A percentile compares a stretch with the other conserved stretches of the same genome.
Evolutionary conservation across 148 eudicot genomes (phyloP).

Genomic region (Rhododendron ovatum): DNA sequence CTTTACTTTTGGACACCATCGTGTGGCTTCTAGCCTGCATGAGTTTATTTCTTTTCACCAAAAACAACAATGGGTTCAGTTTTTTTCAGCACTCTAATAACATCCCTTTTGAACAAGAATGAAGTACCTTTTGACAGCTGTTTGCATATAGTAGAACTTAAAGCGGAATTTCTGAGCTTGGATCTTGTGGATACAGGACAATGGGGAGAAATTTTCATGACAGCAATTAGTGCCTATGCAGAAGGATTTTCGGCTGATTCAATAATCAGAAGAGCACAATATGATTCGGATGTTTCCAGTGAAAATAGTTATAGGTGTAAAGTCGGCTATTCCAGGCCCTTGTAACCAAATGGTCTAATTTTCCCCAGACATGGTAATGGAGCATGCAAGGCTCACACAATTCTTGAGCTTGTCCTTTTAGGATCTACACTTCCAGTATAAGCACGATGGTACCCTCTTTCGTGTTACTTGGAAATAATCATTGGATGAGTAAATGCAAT

Average conservation of each 20-base stretch:
- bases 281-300: background rate
- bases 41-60: background rate
- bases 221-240: slow-evolving; percentile 90
- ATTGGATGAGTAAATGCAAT: background rate
- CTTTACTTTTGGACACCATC: background rate
- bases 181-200: slow-evolving; percentile 45
- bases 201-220: slow-evolving; percentile 86
- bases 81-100: background rate
- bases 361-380: background rate
- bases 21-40: background rate
- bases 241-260: slow-evolving; percentile 93
- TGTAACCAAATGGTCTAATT: background rate
- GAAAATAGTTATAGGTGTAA: background rate
- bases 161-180: background rate
- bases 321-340: background rate
- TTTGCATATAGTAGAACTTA: background rate
- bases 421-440: background rate
- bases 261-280: slow-evolving; percentile 55
- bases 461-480: background rate
- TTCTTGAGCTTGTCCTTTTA: background rate
- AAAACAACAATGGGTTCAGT: background rate
- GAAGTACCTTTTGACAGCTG: background rate
- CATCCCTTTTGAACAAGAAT: background rate
- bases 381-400: too few relatives aligned
- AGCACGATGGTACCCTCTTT: background rate